Evolutionary conservation across 176 grass and related monocot species (phyloP), one percentile per base, ranked within the genome.

Genomic region (Aegilops umbellulata): DNA sequence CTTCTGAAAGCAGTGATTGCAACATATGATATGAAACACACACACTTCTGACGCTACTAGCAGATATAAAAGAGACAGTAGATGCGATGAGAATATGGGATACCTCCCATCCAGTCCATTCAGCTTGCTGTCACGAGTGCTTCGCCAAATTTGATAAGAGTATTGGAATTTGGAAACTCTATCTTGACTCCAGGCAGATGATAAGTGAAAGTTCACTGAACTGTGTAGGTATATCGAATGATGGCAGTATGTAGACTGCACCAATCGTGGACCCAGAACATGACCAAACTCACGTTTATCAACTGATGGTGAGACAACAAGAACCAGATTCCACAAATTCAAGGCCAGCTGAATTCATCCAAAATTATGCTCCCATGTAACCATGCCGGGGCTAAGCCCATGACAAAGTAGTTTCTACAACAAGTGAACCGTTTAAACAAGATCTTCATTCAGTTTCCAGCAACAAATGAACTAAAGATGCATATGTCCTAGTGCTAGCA

Each of bases 401-500:
- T 3, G 25, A 22, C 70, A 26, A 10, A 70, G 67, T 15, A 74
- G 10, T 47, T 74, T 46, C 39, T 46, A 42, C 38, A 46, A 23
- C 12, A 36, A 46, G 42, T 74, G 39, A 46, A 74, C 22, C 39
- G 0, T 25, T 23, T 6, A 62, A 79, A 60, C 16, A 8, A 67
- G 34, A 22, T 79, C 27, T 58, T 34, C 55, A 47, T 63, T 79
- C 19, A 79, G 51, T 79, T 60, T 38, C 29, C 55, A 62, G 10
- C 79, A 27, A 65, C 4, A 27, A 65, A 36, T 69, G 69, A 34
- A 53, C 17, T 67, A 83, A 62, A 61, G 32, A 78, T 42, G 72
- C 49, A 63, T 88, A 83, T 71, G 73, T 79, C 35, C 69, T 71
- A 71, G 80, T 64, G 42, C 86, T 69, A 69, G 8, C 31, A 35